phyloP scores from a whole-genome alignment of 768 basidiomycete genomes.

The Kwoniella sp. region DNA sequence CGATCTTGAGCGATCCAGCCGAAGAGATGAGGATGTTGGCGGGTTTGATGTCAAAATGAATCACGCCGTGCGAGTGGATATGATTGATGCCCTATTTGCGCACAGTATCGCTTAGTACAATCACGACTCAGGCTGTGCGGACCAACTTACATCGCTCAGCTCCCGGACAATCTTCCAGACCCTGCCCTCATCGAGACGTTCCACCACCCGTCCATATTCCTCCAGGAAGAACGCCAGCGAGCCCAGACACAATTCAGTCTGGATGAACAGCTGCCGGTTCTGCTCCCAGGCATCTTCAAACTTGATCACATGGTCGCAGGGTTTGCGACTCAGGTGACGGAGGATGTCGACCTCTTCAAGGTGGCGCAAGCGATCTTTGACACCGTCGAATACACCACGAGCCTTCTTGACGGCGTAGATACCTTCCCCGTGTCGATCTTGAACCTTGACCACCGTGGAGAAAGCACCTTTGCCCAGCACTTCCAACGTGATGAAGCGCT shows the following conservation, averaged over 20 bases:
- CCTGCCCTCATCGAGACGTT: conserved; percentile 77
- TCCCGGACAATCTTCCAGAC: conserved; percentile 97
- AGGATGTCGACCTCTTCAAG: conserved; percentile 93
- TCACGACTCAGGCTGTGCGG: neutral
- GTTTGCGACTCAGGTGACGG: conserved; percentile 59
- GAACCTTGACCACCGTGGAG: conserved; percentile 69
- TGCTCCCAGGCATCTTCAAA: conserved; percentile 98
- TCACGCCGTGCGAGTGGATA: conserved; percentile 81
- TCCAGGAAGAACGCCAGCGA: conserved; percentile 86
- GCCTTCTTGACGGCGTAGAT: conserved; percentile 90
- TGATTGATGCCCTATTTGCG: conserved; percentile 71
- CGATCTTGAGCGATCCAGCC: conserved; percentile 88
- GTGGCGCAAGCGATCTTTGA: conserved; percentile 83
- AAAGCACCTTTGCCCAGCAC: conserved; percentile 90
- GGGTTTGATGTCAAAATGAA: conserved; percentile 96
- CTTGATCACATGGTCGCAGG: conserved; percentile 67
- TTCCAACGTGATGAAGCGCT: conserved; percentile 75
- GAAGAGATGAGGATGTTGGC: conserved; percentile 90
- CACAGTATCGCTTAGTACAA: neutral
- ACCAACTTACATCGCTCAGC: conserved; percentile 69
- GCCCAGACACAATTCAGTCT: conserved; percentile 92
- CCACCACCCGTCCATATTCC: conserved; percentile 77
- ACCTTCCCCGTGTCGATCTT: conserved; percentile 53
- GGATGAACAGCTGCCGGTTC: conserved; percentile 80
- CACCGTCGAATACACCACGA: conserved; percentile 77